Base-by-base conservation (phyloP, 768 basidiomycete genomes). In the Podaxis sp. region DNA sequence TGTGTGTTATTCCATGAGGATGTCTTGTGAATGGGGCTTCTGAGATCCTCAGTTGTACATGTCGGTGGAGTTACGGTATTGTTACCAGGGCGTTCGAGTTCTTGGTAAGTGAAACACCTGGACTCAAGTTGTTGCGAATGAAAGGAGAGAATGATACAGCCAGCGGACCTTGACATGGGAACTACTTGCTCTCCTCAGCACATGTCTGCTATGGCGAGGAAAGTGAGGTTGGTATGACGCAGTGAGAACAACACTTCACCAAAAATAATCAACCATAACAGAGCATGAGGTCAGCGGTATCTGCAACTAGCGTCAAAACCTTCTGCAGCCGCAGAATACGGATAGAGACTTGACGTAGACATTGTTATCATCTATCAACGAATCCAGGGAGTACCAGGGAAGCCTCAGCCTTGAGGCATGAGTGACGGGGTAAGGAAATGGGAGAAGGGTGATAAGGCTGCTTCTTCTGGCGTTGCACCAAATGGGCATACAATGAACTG, bases 381-480 rank as follows among this genome's bases (percentile, higher is more conserved):
- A 38, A 22, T 11, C 11, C 54, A 40, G 22, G 7, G 20, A 22
- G 44, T 17, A 15, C 20, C n/a, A 46, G 13, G 33, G 33, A 46
- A n/a, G 20, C 15, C 20, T 17, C 20, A 20, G n/a, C 54, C 54
- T 56, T 24, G 38, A 56, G 54, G 33, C 41, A 37, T 11, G 30
- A 24, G 60, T 54, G 40, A 41, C 26, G 51, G 51, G 37, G 48
- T 59, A 55, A 60, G 33, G 20, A 33, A 41, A 30, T 48, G 40
- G 44, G 52, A 49, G 60, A 62, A 54, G 60, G 38, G 60, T 62
- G 60, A 62, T 53, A 52, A 46, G 26, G 17, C 38, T 28, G 41
- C 60, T 54, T 56, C 60, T 41, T 46, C 2, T 46, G 38, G 4
- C 3, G 26, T 30, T 12, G 6, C 46, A 10, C 57, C 33, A 26